phyloP scores from a whole-genome alignment of 306 rosid species.

The Styphnolobium japonicum region DNA sequence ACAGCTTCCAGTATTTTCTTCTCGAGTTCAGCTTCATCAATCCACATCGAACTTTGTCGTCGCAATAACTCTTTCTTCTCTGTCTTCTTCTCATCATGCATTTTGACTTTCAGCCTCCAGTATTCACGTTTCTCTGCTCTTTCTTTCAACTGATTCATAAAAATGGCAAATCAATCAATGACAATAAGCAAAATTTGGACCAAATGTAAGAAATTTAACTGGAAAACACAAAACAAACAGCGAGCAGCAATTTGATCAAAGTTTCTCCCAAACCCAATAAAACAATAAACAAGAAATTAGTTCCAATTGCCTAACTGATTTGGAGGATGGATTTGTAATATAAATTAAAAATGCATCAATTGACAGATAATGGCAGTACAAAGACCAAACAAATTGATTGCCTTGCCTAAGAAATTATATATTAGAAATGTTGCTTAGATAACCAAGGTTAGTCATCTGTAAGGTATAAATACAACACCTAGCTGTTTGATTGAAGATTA shows the following conservation, averaged over 20 bases:
- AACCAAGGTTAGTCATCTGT: neutral
- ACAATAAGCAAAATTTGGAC: neutral
- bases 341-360: neutral
- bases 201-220: neutral
- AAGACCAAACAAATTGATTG: neutral
- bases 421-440: neutral
- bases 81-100: slow-evolving; percentile 52
- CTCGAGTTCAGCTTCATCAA: slow-evolving; percentile 56
- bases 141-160: slow-evolving; percentile 63
- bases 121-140: slow-evolving; percentile 69
- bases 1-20: slow-evolving; percentile 35
- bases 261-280: neutral
- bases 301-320: neutral
- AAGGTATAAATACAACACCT: neutral
- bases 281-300: neutral
- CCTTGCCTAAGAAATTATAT: neutral
- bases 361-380: neutral
- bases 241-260: neutral
- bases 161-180: neutral
- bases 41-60: slow-evolving; percentile 64
- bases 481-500: neutral
- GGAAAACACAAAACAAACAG: neutral
- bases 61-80: slow-evolving; percentile 54
- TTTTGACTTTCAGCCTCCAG: slow-evolving; percentile 66
- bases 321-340: neutral